phyloP scores from a whole-genome alignment of 345 rosid genomes.

The Combretum micranthum region DNA sequence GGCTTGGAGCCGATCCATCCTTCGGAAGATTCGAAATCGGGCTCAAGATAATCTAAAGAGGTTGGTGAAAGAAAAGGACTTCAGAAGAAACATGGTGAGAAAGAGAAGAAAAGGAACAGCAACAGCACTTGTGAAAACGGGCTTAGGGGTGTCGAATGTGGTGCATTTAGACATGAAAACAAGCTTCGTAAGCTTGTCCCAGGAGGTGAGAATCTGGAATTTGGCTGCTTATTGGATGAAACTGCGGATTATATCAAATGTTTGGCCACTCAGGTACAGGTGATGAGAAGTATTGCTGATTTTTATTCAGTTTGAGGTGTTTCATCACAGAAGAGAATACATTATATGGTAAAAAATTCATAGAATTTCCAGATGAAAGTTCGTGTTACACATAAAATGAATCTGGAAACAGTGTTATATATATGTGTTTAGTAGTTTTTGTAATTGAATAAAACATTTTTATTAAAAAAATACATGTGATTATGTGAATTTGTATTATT shows the following conservation, averaged over 20 bases:
- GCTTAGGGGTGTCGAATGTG: not conserved
- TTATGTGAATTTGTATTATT: no score
- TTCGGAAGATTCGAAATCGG: slow-evolving; percentile 22
- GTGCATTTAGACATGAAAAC: not conserved
- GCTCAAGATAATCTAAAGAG: not conserved
- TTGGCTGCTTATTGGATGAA: slow-evolving; percentile 41
- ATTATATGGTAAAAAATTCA: slow-evolving; percentile 2
- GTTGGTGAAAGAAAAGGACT: not conserved
- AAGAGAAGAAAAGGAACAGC: not conserved
- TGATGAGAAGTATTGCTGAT: slow-evolving; percentile 42
- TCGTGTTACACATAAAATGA: no score
- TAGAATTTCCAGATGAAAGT: not conserved
- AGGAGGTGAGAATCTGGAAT: slow-evolving; percentile 47
- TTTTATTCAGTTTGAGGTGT: slow-evolving; percentile 22
- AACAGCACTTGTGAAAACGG: not conserved
- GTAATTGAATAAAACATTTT: no score
- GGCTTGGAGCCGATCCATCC: slow-evolving; percentile 44
- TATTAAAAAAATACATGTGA: no score
- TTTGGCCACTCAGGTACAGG: slow-evolving; percentile 47
- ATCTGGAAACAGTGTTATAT: no score
- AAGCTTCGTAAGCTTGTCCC: slow-evolving; percentile 49
- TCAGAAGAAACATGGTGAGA: slow-evolving; percentile 1
- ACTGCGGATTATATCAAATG: slow-evolving; percentile 53
- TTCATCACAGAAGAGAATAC: not conserved
- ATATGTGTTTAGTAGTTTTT: no score